These are phyloP conservation scores for Amaranthus tricolor DNA, from an alignment of 179 eudicot species.

Conservation along the genomic window DNA sequence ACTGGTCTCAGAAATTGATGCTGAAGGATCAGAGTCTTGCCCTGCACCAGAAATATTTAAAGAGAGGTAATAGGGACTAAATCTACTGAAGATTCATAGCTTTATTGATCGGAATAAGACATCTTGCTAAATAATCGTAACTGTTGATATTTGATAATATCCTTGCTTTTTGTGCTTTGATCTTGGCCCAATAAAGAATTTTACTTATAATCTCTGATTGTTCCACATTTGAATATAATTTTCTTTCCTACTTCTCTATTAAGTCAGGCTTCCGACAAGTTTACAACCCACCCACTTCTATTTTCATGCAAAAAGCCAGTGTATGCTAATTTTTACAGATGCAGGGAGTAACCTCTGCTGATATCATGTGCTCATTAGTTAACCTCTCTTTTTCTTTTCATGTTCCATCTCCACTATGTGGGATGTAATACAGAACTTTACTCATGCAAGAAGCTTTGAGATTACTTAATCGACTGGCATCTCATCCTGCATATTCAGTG, in stretches of 20 bases:
- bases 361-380: background rate
- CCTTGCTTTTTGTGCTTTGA: too few relatives aligned
- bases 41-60: slow-evolving; percentile 42
- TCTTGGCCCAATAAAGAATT: too few relatives aligned
- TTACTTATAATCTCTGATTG: background rate
- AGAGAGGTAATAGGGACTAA: slow-evolving; percentile 51
- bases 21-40: slow-evolving; percentile 45
- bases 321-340: background rate
- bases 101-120: background rate
- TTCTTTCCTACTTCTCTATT: background rate
- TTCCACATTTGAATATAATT: background rate
- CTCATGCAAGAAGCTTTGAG: slow-evolving; percentile 76
- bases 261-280: too few relatives aligned
- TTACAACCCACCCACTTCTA: too few relatives aligned
- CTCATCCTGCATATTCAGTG: slow-evolving; percentile 60
- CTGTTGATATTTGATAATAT: background rate
- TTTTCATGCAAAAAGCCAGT: background rate
- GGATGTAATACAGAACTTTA: slow-evolving; percentile 55
- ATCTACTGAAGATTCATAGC: background rate
- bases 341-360: background rate
- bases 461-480: slow-evolving; percentile 72
- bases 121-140: background rate
- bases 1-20: slow-evolving; percentile 60
- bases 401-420: background rate
- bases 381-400: background rate